Evolutionary conservation across 2,329 filamentous ascomycete species (phyloP).

Genomic region (Cryoendolithus antarcticus): DNA sequence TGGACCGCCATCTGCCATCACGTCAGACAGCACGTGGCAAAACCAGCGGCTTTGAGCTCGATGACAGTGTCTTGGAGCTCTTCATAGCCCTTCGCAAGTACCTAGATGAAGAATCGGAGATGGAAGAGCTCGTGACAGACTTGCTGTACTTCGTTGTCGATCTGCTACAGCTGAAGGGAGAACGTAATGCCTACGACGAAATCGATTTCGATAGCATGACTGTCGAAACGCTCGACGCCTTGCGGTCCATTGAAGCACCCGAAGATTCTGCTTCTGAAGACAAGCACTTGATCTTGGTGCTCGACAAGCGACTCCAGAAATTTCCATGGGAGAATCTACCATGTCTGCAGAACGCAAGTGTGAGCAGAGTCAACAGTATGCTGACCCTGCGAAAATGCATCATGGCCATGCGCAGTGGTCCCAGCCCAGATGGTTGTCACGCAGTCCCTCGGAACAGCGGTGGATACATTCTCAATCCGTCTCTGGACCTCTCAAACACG

Average conservation of each 20-base stretch:
- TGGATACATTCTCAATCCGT: constrained; percentile 81
- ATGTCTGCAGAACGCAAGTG: constrained; percentile 64
- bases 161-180: constrained; percentile 90
- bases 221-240: constrained; percentile 72
- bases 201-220: constrained; percentile 91
- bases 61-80: constrained; percentile 64
- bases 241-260: constrained; percentile 42
- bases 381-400: constrained; percentile 69
- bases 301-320: constrained; percentile 80
- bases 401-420: constrained; percentile 36
- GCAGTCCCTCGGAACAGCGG: constrained; percentile 44
- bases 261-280: constrained; percentile 12
- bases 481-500: constrained; percentile 68
- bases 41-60: constrained; percentile 39
- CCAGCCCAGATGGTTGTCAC: constrained; percentile 16
- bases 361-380: constrained; percentile 80
- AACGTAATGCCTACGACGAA: constrained; percentile 93
- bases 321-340: constrained; percentile 96
- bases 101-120: constrained; percentile 52
- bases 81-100: constrained; percentile 77
- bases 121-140: constrained; percentile 84
- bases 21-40: constrained; percentile 47
- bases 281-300: constrained; percentile 70
- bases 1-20: constrained; percentile 79
- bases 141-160: constrained; percentile 93